These are phyloP conservation scores for Phytophthora tentaculata DNA, from an alignment of 352 stramenopile genomes.

Conservation along the genomic window DNA sequence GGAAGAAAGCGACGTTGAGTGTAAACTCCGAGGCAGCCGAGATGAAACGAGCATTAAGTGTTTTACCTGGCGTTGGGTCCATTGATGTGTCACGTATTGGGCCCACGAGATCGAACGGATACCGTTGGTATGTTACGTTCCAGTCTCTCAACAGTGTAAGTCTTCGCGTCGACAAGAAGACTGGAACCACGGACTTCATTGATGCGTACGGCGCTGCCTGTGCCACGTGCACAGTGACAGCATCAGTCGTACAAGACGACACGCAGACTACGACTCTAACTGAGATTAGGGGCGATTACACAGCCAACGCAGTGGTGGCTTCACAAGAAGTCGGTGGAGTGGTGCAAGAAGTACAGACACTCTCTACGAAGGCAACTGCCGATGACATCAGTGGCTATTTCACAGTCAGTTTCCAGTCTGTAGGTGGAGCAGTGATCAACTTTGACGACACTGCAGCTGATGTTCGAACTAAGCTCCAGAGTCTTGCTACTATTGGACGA, in stretches of 20 bases:
- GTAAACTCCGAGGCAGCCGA: conserved; percentile 60
- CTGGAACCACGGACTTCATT: conserved; percentile 31
- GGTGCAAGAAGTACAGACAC: conserved; percentile 70
- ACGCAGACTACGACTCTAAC: conserved; percentile 31
- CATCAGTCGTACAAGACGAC: conserved; percentile 48
- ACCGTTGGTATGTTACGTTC: conserved; percentile 76
- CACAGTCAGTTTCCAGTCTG: conserved; percentile 68
- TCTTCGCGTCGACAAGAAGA: conserved; percentile 59
- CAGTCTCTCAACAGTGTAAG: conserved; percentile 61
- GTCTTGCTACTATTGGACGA: conserved; percentile 61
- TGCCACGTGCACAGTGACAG: conserved; percentile 46
- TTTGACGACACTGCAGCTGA: conserved; percentile 73
- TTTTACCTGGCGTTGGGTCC: conserved; percentile 58
- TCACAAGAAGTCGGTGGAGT: conserved; percentile 61
- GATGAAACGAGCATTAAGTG: conserved; percentile 49
- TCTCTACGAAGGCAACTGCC: conserved; percentile 45
- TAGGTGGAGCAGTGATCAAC: conserved; percentile 62
- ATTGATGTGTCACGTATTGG: conserved; percentile 66
- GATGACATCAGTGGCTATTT: conserved; percentile 67
- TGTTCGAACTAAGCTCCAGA: conserved; percentile 79
- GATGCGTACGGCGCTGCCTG: conserved; percentile 60
- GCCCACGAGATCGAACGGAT: conserved; percentile 61
- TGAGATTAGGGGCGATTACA: conserved; percentile 55
- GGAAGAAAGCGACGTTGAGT: conserved; percentile 69
- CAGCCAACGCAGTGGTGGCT: conserved; percentile 47